These are phyloP conservation scores for Camellia granthamiana DNA, from an alignment of 148 eudicot genomes.

Conservation along the genomic window DNA sequence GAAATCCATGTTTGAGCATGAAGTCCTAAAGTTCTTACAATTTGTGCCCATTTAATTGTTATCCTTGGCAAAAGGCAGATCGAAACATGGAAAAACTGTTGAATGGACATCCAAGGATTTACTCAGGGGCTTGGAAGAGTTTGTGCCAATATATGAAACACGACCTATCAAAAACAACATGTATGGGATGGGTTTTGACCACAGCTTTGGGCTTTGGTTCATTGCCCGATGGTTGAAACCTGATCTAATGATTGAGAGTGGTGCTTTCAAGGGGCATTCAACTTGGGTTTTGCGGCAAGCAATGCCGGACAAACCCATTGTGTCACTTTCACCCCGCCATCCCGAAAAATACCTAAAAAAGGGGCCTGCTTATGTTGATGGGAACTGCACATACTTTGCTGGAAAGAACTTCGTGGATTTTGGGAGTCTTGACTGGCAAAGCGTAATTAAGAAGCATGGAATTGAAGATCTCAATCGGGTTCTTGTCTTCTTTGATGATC, in stretches of 20 bases:
- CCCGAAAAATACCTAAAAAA: conserved; percentile 91
- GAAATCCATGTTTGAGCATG: background rate
- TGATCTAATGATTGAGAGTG: conserved; percentile 94
- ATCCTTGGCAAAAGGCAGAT: conserved; percentile 98
- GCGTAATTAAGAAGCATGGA: conserved; percentile 72
- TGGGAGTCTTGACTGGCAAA: conserved; percentile 85
- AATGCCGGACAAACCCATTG: conserved; percentile 74
- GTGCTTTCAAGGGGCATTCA: conserved; percentile 97
- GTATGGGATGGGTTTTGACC: conserved; percentile 99
- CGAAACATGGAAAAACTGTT: conserved; percentile 93
- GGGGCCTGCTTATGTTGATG: conserved; percentile 95
- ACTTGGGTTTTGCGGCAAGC: conserved; percentile 97
- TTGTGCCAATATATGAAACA: conserved; percentile 85
- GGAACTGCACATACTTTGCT: conserved; percentile 92
- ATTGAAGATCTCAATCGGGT: conserved; percentile 69
- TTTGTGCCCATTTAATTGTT: conserved; percentile 49
- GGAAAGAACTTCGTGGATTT: conserved; percentile 94
- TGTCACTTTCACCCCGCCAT: conserved; percentile 90
- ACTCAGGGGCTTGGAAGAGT: conserved; percentile 77
- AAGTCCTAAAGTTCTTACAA: conserved; percentile 20
- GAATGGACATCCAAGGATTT: conserved; percentile 97
- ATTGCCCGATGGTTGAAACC: conserved; percentile 87
- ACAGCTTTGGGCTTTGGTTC: conserved; percentile 99
- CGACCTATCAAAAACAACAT: conserved; percentile 88
- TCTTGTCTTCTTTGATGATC: conserved; percentile 94